Evolutionary conservation across 208 protist species (phyloP).

Genomic region (Wallacemonas sp.): DNA sequence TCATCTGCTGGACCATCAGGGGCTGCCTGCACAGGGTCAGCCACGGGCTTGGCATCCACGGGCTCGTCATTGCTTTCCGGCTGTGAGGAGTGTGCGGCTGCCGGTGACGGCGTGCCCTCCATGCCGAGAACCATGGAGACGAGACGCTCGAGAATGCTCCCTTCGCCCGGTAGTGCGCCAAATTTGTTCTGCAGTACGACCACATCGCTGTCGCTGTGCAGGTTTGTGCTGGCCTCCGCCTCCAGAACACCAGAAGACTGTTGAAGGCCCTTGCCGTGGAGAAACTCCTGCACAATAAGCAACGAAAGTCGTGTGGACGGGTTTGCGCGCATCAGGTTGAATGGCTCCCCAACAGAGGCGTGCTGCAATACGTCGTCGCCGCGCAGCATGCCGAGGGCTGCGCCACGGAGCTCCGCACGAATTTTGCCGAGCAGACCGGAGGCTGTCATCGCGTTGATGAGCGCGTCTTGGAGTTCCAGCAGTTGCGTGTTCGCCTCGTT

Average conservation of each 20-base stretch:
- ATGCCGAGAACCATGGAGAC: slow-evolving; percentile 13
- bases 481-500: slow-evolving; percentile 73
- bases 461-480: slow-evolving; percentile 70
- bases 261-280: slow-evolving; percentile 43
- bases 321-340: slow-evolving; percentile 24
- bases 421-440: slow-evolving; percentile 70
- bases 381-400: slow-evolving; percentile 64
- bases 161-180: slow-evolving; percentile 24
- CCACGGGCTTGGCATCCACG: no score
- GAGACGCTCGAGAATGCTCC: slow-evolving; percentile 40
- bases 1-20: no score
- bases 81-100: background rate
- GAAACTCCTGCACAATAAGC: slow-evolving; percentile 78
- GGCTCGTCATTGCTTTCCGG: slow-evolving; percentile 12
- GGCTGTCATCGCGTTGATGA: slow-evolving; percentile 63
- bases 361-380: slow-evolving; percentile 54
- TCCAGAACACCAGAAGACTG: slow-evolving; percentile 71
- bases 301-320: slow-evolving; percentile 42
- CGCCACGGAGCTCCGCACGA: slow-evolving; percentile 71
- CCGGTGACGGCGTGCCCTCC: background rate
- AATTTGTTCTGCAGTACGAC: background rate
- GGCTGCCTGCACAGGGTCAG: no score
- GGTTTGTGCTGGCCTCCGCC: slow-evolving; percentile 43
- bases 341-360: slow-evolving; percentile 37
- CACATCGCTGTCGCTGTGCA: slow-evolving; percentile 18